Base-by-base conservation (phyloP, 768 basidiomycete species). In the Amanita pallidorosea region DNA sequence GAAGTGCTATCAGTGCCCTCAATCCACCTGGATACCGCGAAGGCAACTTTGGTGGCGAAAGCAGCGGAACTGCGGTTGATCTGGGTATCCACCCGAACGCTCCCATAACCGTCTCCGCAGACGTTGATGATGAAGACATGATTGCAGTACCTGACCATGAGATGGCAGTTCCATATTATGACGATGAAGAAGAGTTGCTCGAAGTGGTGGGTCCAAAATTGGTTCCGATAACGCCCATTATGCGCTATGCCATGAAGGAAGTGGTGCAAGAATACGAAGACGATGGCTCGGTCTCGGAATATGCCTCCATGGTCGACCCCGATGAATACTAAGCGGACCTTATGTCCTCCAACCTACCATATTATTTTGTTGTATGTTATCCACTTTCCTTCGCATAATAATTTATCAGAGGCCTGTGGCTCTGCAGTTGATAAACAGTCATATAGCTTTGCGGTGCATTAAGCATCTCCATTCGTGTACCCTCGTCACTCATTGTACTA, bases 211-310 rank as follows among this genome's bases (percentile, higher is more conserved):
- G 86, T 9, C 88, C 88, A 11, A 84, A 84, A 63, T 61, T 92
- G 51, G 72, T 88, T 29, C 83, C 89, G 7, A 76, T 78, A 15
- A 85, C 87, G 2, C 86, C 88, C 2, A 85, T 91, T 53, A 86
- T 90, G 80, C 71, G 82, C 25, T 88, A 70, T 62, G 89, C 89
- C 43, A 91, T 91, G 87, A 70, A 79, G 46, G 82, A 87, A 60
- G 88, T 91, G 7, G 77, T 92, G 15, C 75, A 79, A 59, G 89
- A 92, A 65, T 90, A 88, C 56, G 81, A 88, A 56, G 83, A 88
- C 55, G 78, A 81, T 53, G 75, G 75, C 60, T 82, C 82, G 12
- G 74, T 81, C 31, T 87, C 84, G 6, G 87, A 88, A 55, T 88
- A 89, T 59, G 86, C 84, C 13, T 88, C 85, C 7, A 67, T 89